Conservation (phyloP, 176 grass and related monocot species). For the Zoysia japonica region DNA sequence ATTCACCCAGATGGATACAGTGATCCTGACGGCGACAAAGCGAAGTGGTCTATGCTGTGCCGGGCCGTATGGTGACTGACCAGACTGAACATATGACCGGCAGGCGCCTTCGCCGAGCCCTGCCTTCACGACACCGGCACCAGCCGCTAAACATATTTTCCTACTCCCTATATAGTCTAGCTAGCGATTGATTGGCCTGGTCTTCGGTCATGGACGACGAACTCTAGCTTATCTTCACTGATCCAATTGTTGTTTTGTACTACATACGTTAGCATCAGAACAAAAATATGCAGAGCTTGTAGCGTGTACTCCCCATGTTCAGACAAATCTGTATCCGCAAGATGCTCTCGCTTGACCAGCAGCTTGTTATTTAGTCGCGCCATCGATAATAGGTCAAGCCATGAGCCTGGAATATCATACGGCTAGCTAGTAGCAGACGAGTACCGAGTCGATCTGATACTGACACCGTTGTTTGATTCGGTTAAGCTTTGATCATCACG, state of each 20-base stretch:
- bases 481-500: constrained; percentile 21
- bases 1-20: background rate
- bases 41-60: background rate
- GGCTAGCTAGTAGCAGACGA: background rate
- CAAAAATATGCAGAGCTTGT: background rate
- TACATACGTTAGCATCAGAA: constrained; percentile 4
- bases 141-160: background rate
- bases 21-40: constrained; percentile 4
- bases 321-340: background rate
- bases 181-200: background rate
- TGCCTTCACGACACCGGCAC: constrained; percentile 42
- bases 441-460: background rate
- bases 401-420: background rate
- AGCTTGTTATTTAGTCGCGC: background rate
- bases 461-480: background rate
- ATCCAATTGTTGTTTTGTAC: background rate
- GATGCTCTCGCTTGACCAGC: background rate
- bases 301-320: background rate
- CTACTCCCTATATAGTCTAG: no score
- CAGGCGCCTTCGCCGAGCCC: background rate
- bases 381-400: background rate
- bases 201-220: constrained; percentile 19
- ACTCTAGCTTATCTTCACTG: background rate
- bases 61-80: background rate
- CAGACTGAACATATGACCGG: background rate